phyloP scores from a whole-genome alignment of 805 yeast species.

The Kuraishia piskuri region DNA sequence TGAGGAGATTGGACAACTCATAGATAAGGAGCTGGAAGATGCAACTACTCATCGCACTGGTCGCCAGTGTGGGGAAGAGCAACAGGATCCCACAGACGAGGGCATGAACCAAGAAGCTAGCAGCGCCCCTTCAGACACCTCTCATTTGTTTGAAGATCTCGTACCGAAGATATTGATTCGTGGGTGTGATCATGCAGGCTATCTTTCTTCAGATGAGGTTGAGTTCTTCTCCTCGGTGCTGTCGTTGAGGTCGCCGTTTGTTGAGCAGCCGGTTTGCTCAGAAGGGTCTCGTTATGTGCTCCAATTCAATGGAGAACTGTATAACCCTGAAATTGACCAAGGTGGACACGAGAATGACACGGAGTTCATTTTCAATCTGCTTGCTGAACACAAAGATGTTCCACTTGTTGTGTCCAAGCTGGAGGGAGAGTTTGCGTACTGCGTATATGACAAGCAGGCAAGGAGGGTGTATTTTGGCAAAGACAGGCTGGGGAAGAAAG shows the following conservation, averaged over 20 bases:
- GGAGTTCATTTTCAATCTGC: constrained; percentile 30
- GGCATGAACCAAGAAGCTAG: too few species aligned
- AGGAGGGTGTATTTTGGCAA: constrained; percentile 64
- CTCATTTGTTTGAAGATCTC: constrained; percentile 22
- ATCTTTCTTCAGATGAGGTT: constrained; percentile 15
- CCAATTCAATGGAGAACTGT: constrained; percentile 90
- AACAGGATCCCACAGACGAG: constrained; percentile 8
- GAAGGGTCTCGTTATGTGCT: constrained; percentile 30
- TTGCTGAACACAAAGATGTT: constrained; percentile 28
- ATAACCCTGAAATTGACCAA: constrained; percentile 43
- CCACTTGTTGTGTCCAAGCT: constrained; percentile 31
- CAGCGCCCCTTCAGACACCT: constrained; percentile 1
- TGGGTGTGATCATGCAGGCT: constrained; percentile 53
- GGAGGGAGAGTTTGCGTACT: constrained; percentile 80
- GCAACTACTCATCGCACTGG: constrained; percentile 10
- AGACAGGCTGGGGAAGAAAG: constrained; percentile 75
- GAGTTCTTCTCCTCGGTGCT: constrained; percentile 64
- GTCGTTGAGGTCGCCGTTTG: constrained; percentile 72
- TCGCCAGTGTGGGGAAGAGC: background rate
- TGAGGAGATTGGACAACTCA: constrained; percentile 4
- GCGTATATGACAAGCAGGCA: constrained; percentile 34
- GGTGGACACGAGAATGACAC: constrained; percentile 49
- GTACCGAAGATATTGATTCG: constrained; percentile 41
- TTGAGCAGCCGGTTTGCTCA: constrained; percentile 55
- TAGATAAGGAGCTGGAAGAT: constrained; percentile 5